Evolutionary conservation across 23 red algal species (phyloP), one percentile per base, ranked within the genome.

Genomic region (Porphyridium purpureum): DNA sequence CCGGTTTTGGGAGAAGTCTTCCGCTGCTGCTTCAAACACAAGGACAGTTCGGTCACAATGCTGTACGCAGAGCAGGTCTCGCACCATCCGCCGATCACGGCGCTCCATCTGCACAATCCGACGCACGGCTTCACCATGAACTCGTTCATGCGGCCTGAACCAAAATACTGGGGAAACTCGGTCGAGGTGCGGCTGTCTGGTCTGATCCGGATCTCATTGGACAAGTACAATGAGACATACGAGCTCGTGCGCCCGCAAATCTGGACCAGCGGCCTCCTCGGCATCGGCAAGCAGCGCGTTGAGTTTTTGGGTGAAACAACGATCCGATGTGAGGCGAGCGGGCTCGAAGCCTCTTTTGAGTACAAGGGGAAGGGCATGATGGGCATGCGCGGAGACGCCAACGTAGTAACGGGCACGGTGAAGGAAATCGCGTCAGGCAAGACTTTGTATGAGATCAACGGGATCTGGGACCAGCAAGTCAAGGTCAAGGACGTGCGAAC

Each of bases 31-130:
- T 94, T 94, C 49, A 32, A 30, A 32, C 88, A 94, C 52, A 56
- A 62, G 21, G 74, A 71, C 50, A 75, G 80, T 29, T 59, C 57
- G 35, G 69, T 63, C 7, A 28, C 69, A 20, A 53, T 85, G 21
- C 67, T 94, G 8, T 11, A 11, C 17, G 55, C 70, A n/a, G 88
- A 94, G 33, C 88, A 94, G 55, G 79, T 94, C 0, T 94, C 79
- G 7, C 88, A 94, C 47, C 88, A 94, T 66, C 88, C 88, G 15
- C 88, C 88, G 1, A 59, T 82, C 8, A 94, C 88, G 38, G 88
- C 88, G 8, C 55, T 80, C 4, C 78, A 94, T 61, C 47, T 94
- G 29, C 71, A 69, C 24, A 94, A 94, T 35, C 62, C 67, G 29
- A 72, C 70, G 28, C 75, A 84, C n/a, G 88, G 88, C 24, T 74